phyloP scores from a whole-genome alignment of 495 filamentous ascomycete genomes.

The Xylaria curta region DNA sequence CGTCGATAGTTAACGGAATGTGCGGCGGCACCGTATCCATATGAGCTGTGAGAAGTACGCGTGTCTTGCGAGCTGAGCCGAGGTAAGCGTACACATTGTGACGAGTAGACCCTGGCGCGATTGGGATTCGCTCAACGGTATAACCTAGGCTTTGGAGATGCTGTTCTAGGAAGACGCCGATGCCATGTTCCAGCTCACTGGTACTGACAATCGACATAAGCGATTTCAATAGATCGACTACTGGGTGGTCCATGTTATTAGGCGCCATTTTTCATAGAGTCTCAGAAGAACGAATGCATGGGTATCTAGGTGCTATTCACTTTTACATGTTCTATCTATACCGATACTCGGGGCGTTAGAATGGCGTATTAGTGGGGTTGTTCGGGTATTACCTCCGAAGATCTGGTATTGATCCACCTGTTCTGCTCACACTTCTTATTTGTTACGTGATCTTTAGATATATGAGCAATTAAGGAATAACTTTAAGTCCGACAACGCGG shows the following conservation, averaged over 20 bases:
- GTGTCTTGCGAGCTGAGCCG: constrained; percentile 56
- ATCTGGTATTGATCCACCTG: neutral
- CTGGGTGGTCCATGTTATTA: constrained; percentile 22
- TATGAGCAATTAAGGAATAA: neutral
- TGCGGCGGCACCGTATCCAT: constrained; percentile 56
- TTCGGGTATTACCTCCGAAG: neutral
- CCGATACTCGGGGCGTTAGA: neutral
- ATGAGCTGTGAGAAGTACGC: constrained; percentile 67
- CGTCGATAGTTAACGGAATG: constrained; percentile 56
- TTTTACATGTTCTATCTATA: neutral
- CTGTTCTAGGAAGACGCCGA: constrained; percentile 36
- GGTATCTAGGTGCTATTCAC: neutral
- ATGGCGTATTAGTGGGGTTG: constrained; percentile 3
- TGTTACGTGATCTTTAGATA: neutral
- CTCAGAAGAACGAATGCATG: neutral
- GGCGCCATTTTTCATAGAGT: neutral
- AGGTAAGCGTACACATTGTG: constrained; percentile 75
- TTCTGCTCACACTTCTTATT: neutral
- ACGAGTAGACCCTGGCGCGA: constrained; percentile 43
- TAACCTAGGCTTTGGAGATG: constrained; percentile 38
- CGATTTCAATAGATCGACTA: constrained; percentile 31
- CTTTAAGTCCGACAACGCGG: neutral
- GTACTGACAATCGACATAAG: constrained; percentile 39
- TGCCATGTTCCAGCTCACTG: constrained; percentile 38
- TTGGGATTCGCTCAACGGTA: constrained; percentile 43